These are phyloP conservation scores for Claviceps fusiformis DNA, from an alignment of 2,329 filamentous ascomycete genomes.

Conservation along the genomic window DNA sequence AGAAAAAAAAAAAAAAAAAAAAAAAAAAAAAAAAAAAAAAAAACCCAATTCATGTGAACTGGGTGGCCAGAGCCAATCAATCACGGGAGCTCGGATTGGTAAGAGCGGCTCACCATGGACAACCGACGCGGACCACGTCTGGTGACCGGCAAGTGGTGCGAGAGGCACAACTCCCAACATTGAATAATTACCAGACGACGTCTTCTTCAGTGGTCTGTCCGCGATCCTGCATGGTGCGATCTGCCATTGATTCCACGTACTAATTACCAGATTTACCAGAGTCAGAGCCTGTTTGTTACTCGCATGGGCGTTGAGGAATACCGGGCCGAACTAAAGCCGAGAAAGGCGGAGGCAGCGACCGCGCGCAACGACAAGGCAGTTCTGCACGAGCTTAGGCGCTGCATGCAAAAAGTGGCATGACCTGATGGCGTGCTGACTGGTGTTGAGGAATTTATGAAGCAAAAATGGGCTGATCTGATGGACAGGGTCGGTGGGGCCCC, in stretches of 20 bases:
- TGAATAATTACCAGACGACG: too few species aligned
- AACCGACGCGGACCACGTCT: background rate
- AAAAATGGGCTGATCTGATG: slow-evolving; percentile 23
- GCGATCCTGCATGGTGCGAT: background rate
- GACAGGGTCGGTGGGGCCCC: slow-evolving; percentile 6
- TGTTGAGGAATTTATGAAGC: slow-evolving; percentile 18
- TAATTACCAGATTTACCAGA: too few species aligned
- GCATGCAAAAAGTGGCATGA: slow-evolving; percentile 22
- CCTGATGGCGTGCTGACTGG: slow-evolving; percentile 16
- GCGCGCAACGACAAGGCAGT: background rate
- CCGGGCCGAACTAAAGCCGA: background rate
- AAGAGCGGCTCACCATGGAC: background rate
- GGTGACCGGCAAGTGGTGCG: background rate
- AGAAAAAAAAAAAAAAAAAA: background rate
- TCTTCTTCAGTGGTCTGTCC: background rate
- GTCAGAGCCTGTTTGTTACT: background rate
- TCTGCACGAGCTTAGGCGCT: slow-evolving; percentile 1
- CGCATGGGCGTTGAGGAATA: background rate
- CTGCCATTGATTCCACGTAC: background rate
- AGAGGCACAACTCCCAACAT: background rate
- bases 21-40: background rate
- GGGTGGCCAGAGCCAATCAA: background rate
- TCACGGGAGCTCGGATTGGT: background rate
- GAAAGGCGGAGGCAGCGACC: slow-evolving; percentile 2
- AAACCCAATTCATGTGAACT: background rate